Evolutionary conservation across 169 alveolate species (phyloP), one percentile per base, ranked within the genome.

Genomic region (Neospora caninum): DNA sequence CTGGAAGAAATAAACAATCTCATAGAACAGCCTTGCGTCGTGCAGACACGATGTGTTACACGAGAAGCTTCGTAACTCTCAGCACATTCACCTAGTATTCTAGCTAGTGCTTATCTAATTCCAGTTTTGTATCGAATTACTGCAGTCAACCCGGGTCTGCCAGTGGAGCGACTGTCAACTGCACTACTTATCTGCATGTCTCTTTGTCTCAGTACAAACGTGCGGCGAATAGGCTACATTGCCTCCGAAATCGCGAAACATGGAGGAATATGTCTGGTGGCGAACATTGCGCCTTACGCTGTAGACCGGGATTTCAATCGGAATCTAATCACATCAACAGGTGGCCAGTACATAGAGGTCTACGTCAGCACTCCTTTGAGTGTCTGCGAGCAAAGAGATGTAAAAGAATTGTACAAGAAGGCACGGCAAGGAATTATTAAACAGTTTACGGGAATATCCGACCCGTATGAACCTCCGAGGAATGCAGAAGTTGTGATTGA

Each of bases 171-270:
- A 4, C 4, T 13, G 4, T 16, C 53, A 10, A 22, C 54, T 53
- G 1, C 80, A 10, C 38, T 87, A 29, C 9, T 0, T 53, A 34
- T 49, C 82, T 49, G 43, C 34, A 2, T 64, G 58, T 88, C 58
- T 64, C 41, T 34, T 36, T 87, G 7, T 41, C 38, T 31, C 95
- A 84, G 93, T 80, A 89, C 93, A 43, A 95, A 88, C 82, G 96
- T 91, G 42, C 53, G 96, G 39, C 92, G 95, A 31, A 93, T 95
- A 36, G 96, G 96, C 0, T 93, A 93, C 78, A 83, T 95, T 16
- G 96, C 96, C 29, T 70, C 94, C 43, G 95, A 93, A 84, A 89
- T 95, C 9, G 94, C 93, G 42, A 95, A 95, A 80, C 95, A 95
- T 86, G 95, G 96, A 20, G 96, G 96, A 38, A 91, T 95, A 42